Percentiles rank a stretch among this genome's conserved stretches.
Evolutionary conservation across 345 rosid species (phyloP).

Genomic region (Cochlearia excelsa): DNA sequence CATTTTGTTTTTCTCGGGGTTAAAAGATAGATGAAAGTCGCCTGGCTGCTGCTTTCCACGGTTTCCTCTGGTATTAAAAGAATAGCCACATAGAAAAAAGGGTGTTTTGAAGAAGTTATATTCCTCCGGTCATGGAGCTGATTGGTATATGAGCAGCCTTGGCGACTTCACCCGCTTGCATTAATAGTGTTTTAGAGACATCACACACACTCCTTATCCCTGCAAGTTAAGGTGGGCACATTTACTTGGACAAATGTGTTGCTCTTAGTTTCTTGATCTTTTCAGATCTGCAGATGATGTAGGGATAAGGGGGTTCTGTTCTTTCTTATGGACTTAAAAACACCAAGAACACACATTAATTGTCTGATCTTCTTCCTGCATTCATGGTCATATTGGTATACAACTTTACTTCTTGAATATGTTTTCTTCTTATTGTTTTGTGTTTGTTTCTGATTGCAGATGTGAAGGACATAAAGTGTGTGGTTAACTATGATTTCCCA

Average conservation of each 20-base stretch:
- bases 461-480: conserved; percentile 99
- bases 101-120: conserved; percentile 44
- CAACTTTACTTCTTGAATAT: conserved; percentile 14
- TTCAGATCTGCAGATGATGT: conserved; percentile 63
- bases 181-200: conserved; percentile 47
- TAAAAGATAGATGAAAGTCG: conserved; percentile 50
- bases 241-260: conserved; percentile 73
- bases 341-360: conserved; percentile 1
- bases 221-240: conserved; percentile 99
- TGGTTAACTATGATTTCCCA: conserved; percentile 95
- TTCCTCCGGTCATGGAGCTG: conserved; percentile 70
- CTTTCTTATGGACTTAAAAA: conserved; percentile 10
- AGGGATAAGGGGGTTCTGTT: conserved; percentile 75
- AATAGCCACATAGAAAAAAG: conserved; percentile 40
- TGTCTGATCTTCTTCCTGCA: conserved; percentile 15
- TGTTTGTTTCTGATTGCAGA: conserved; percentile 48
- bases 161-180: conserved; percentile 61
- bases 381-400: neutral
- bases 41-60: conserved; percentile 96
- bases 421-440: conserved; percentile 19
- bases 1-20: conserved; percentile 43
- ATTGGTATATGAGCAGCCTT: conserved; percentile 77
- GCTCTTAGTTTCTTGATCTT: conserved; percentile 60
- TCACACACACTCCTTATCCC: conserved; percentile 76
- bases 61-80: conserved; percentile 45